These are phyloP conservation scores for Pseudonitzschia delicatissima DNA, from an alignment of 108 stramenopile genomes.

Conservation along the genomic window DNA sequence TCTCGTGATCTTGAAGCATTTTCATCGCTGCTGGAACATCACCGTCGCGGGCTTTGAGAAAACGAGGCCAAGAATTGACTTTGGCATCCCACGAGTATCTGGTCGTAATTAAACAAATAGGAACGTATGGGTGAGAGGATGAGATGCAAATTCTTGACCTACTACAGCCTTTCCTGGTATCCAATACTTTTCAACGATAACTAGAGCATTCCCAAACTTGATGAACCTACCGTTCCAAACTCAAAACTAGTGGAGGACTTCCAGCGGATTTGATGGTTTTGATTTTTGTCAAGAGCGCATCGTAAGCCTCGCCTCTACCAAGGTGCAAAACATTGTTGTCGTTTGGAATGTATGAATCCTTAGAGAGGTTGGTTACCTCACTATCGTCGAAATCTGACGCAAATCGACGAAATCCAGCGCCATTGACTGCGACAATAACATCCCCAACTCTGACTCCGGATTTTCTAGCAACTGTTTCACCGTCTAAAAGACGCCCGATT, in stretches of 20 bases:
- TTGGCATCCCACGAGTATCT: constrained; percentile 74
- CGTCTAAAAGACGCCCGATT: constrained; percentile 48
- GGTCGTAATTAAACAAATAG: not conserved
- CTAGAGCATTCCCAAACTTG: no score
- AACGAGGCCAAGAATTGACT: constrained; percentile 75
- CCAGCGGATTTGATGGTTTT: constrained; percentile 48
- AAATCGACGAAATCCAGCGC: constrained; percentile 70
- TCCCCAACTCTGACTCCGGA: constrained; percentile 68
- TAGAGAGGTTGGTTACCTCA: constrained; percentile 50
- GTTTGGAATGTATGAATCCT: constrained; percentile 21
- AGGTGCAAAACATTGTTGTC: constrained; percentile 25
- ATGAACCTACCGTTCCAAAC: constrained; percentile 49
- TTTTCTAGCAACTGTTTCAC: constrained; percentile 61
- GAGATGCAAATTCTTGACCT: no score
- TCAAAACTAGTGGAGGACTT: constrained; percentile 50
- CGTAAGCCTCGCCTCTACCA: constrained; percentile 40
- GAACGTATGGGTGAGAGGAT: no score
- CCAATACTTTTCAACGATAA: no score
- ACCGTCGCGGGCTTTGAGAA: constrained; percentile 67
- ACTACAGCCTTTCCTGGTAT: no score
- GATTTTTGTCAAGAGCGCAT: constrained; percentile 48
- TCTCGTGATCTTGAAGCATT: constrained; percentile 74
- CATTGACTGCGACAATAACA: constrained; percentile 74
- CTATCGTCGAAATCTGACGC: constrained; percentile 68
- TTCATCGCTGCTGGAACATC: constrained; percentile 75